Evolutionary conservation across 2,329 filamentous ascomycete species (phyloP), one percentile per base, ranked within the genome.

Genomic region (Pseudogymnoascus verrucosus): DNA sequence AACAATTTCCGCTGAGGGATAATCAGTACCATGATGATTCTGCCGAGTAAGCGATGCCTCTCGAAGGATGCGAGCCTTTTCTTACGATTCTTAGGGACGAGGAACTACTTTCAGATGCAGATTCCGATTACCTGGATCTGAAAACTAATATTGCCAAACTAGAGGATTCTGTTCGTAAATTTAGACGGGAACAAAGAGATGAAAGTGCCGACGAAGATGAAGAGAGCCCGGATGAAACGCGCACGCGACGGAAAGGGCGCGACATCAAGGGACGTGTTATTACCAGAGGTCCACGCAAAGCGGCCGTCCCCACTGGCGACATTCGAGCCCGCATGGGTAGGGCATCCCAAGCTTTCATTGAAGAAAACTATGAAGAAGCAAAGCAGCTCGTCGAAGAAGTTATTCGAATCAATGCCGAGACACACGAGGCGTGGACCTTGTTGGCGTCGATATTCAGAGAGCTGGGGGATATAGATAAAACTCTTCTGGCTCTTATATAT

Each of bases 321-420:
- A 90, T 92, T 73, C 90, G 88, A 69, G 79, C 83, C 42, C 79
- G 87, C 44, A 80, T 92, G 60, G 81, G 83, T 57, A 79, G 83
- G 70, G 89, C 90, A 2, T 89, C 86, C 64, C 80, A 87, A 65
- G 84, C 86, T 4, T 92, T 87, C 70, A 79, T 91, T 64, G 78
- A 82, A 8, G 79, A 82, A 26, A 80, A 87, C 19, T 86, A 87
- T 66, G 79, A 84, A 4, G 77, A 80, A 42, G 87, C 89, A 4
- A 76, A 85, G 37, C 79, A 81, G 14, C 77, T 83, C 21, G 81
- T 85, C 7, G 80, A 82, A 42, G 85, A 89, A 69, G 82, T 88
- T 64, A 87, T 89, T 69, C 81, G 85, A 61, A 86, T 89, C 71
- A 89, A 89, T 66, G 84, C 84, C 19, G 85, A 88, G 71, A 88